Percentiles rank a stretch among this genome's conserved stretches.
Evolutionary conservation across 2,329 filamentous ascomycete genomes (phyloP).

Genomic region (Fusarium vanettenii): DNA sequence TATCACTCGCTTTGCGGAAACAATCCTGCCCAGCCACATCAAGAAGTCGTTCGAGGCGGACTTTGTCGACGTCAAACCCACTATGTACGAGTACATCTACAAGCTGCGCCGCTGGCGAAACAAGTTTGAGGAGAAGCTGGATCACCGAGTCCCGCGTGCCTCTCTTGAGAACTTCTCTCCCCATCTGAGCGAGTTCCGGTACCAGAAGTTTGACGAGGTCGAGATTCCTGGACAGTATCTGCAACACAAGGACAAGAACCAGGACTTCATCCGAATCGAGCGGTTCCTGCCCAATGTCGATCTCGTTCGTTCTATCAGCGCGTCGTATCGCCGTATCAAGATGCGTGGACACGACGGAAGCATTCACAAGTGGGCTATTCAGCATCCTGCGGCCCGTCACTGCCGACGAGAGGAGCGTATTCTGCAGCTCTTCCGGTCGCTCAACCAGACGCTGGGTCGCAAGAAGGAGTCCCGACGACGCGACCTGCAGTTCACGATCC

Average conservation of each 20-base stretch:
- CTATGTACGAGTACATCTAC: constrained; percentile 98
- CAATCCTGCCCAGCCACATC: constrained; percentile 93
- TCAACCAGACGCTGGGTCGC: constrained; percentile 91
- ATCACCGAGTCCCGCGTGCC: constrained; percentile 79
- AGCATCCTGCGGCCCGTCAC: constrained; percentile 92
- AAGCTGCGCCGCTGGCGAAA: constrained; percentile 96
- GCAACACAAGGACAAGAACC: constrained; percentile 98
- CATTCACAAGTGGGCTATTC: constrained; percentile 95
- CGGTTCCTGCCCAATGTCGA: constrained; percentile 96
- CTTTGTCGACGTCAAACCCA: constrained; percentile 94
- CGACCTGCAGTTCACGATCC: constrained; percentile 95
- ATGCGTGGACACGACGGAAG: constrained; percentile 98
- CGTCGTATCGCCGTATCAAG: constrained; percentile 91
- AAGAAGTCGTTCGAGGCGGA: constrained; percentile 97
- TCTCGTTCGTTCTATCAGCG: constrained; percentile 87
- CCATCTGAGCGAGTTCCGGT: constrained; percentile 94
- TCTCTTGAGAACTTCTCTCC: constrained; percentile 89
- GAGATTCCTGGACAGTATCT: constrained; percentile 98
- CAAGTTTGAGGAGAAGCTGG: constrained; percentile 97
- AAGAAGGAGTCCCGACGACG: constrained; percentile 95
- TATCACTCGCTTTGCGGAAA: constrained; percentile 96
- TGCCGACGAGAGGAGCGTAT: constrained; percentile 96
- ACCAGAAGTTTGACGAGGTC: constrained; percentile 98
- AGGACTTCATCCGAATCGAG: constrained; percentile 97
- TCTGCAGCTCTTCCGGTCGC: constrained; percentile 94